Base-by-base conservation (phyloP, 2,329 filamentous ascomycete genomes). In the Ophiostoma quercus region DNA sequence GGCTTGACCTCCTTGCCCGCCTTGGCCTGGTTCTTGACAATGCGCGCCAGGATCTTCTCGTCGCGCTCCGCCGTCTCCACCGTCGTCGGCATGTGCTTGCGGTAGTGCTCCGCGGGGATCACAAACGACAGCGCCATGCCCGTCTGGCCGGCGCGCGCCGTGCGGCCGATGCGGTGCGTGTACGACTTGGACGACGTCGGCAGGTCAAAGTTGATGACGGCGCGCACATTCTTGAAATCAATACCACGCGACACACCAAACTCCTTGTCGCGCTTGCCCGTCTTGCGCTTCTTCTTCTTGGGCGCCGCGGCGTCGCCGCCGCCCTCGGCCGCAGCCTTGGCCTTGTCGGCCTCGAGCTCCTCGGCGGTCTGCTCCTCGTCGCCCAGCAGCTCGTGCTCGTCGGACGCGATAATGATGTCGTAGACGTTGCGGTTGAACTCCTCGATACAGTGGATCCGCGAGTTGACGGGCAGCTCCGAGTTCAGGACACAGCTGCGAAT, bases 61-160 rank as follows among this genome's bases (percentile, higher is more conserved):
- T 99, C 94, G 72, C 94, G 85, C 77, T 92, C 90, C 12, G 90
- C 85, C 29, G 90, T 88, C 63, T 88, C 82, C 73, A 94, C 87
- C 67, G 87, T 90, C 0, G 94, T 98, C 0, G 94, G 90, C 76
- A 92, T 92, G 81, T 98, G 94, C 79, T 97, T 97, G 74, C 91
- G 88, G 79, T 90, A 97, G 65, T 90, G 85, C 0, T 92, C 88
- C 67, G 88, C 85, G 9, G 95, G 94, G 2, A 99, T 86, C 68
- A 96, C 91, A 78, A 99, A 97, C 11, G 93, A 97, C n/a, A 99
- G 85, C 0, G 95, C 93, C 86, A 97, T 98, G 71, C 95, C 95
- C 1, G 91, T 89, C 77, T 96, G 92, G 12, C 94, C 94, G 1
- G 94, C 95, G 72, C 95, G 88, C 1, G 92, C 95, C 6, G 95